Conservation (phyloP, 352 stramenopile genomes). For the Phytophthora capsici region DNA sequence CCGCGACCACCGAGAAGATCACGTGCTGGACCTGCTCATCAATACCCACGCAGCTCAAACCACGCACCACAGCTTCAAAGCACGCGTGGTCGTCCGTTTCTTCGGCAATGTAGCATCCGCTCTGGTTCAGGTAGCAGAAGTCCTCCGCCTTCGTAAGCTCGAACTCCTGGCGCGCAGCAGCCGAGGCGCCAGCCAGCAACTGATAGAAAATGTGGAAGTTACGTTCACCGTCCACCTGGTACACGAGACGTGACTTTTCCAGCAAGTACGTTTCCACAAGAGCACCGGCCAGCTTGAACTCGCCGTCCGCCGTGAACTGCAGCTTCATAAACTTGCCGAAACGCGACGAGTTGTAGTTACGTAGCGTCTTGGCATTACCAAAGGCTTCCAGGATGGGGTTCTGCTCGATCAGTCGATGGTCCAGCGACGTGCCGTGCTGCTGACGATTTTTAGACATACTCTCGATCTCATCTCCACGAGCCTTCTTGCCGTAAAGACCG, state of each 20-base stretch:
- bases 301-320: slow-evolving; percentile 89
- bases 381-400: slow-evolving; percentile 97
- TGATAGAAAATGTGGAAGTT: slow-evolving; percentile 98
- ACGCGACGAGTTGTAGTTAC: slow-evolving; percentile 95
- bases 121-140: slow-evolving; percentile 95
- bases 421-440: slow-evolving; percentile 67
- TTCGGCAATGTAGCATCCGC: slow-evolving; percentile 92
- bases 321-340: slow-evolving; percentile 97
- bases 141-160: slow-evolving; percentile 81
- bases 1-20: slow-evolving; percentile 94
- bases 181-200: slow-evolving; percentile 74
- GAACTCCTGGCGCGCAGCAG: slow-evolving; percentile 60
- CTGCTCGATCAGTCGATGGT: slow-evolving; percentile 87
- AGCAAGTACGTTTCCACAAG: slow-evolving; percentile 90
- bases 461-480: slow-evolving; percentile 78
- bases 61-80: slow-evolving; percentile 75
- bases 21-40: slow-evolving; percentile 66
- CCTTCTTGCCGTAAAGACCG: slow-evolving; percentile 87
- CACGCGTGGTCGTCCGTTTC: slow-evolving; percentile 92
- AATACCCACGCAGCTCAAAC: slow-evolving; percentile 83
- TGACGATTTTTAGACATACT: slow-evolving; percentile 54
- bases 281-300: slow-evolving; percentile 88
- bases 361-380: slow-evolving; percentile 95
- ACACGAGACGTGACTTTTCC: slow-evolving; percentile 89
- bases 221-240: slow-evolving; percentile 91